These are phyloP conservation scores for Nematocida displodere DNA, from an alignment of 371 early-diverging fungal genomes.

Conservation along the genomic window DNA sequence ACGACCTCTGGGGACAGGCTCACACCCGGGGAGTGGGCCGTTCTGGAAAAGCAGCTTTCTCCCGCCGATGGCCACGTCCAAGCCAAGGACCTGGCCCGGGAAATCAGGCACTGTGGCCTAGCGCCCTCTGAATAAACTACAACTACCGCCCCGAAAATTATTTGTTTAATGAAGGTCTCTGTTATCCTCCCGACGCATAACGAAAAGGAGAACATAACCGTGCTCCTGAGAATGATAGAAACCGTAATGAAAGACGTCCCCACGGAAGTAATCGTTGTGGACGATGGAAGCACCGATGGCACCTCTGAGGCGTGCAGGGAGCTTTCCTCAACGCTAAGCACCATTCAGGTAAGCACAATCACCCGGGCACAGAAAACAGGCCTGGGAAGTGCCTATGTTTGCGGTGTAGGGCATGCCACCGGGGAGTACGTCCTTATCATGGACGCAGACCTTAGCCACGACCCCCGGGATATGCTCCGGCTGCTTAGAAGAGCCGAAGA, in stretches of 20 bases:
- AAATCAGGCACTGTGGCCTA: conserved; percentile 50
- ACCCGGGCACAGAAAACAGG: conserved; percentile 90
- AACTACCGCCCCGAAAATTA: neutral
- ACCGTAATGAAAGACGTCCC: conserved; percentile 73
- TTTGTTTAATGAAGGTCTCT: conserved; percentile 45
- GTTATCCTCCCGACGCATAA: conserved; percentile 85
- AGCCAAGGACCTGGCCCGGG: conserved; percentile 9
- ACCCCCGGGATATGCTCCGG: conserved; percentile 88
- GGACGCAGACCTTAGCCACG: conserved; percentile 98
- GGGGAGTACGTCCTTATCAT: conserved; percentile 88
- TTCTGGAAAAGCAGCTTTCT: conserved; percentile 41
- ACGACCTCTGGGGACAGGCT: neutral
- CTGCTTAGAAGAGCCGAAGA: conserved; percentile 68
- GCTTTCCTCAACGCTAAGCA: conserved; percentile 64
- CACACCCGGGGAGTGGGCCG: conserved; percentile 25
- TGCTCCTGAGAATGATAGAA: conserved; percentile 79
- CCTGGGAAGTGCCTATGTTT: conserved; percentile 86
- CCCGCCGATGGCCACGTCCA: conserved; percentile 8
- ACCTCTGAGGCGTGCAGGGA: conserved; percentile 83
- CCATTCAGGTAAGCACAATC: conserved; percentile 68
- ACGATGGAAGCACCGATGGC: conserved; percentile 94
- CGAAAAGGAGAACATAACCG: conserved; percentile 87
- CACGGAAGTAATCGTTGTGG: conserved; percentile 90
- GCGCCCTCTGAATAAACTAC: neutral
- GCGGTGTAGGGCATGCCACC: conserved; percentile 82